Percentiles rank a stretch among this genome's conserved stretches.
phyloP scores from a whole-genome alignment of 2,329 filamentous ascomycete species.

The Drechslera avenae region DNA sequence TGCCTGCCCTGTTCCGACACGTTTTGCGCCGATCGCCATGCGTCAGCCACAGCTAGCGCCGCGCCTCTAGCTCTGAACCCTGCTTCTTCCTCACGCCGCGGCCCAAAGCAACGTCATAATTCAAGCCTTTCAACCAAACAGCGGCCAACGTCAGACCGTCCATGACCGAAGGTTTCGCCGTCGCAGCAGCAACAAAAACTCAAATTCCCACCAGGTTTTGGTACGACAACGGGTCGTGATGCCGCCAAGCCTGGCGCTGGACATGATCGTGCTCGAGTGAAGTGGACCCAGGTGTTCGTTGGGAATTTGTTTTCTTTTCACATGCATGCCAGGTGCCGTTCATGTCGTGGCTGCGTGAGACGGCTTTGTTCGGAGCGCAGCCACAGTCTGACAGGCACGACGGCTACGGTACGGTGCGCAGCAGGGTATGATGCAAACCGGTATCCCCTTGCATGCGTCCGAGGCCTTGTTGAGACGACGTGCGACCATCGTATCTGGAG shows the following conservation, averaged over 20 bases:
- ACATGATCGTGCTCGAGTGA: background rate
- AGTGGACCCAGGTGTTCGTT: too few relatives aligned
- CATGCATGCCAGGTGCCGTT: background rate
- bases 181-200: background rate
- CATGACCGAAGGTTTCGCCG: background rate
- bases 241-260: slow-evolving; percentile 5
- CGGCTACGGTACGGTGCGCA: background rate
- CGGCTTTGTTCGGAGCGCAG: background rate
- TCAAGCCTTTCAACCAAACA: background rate
- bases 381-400: slow-evolving; percentile 2
- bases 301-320: background rate
- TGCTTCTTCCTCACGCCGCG: background rate
- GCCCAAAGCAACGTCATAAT: slow-evolving; percentile 9
- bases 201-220: background rate
- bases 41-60: slow-evolving; percentile 3
- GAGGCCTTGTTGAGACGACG: background rate
- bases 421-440: background rate
- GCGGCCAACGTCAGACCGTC: slow-evolving; percentile 1
- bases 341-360: background rate
- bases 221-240: background rate
- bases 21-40: slow-evolving; percentile 9
- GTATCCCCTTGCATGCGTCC: slow-evolving; percentile 1
- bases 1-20: slow-evolving; percentile 10
- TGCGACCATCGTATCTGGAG: too few relatives aligned
- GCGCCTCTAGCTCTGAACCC: slow-evolving; percentile 6